Evolutionary conservation across 352 stramenopile species (phyloP).

Genomic region (Pythium sp.): DNA sequence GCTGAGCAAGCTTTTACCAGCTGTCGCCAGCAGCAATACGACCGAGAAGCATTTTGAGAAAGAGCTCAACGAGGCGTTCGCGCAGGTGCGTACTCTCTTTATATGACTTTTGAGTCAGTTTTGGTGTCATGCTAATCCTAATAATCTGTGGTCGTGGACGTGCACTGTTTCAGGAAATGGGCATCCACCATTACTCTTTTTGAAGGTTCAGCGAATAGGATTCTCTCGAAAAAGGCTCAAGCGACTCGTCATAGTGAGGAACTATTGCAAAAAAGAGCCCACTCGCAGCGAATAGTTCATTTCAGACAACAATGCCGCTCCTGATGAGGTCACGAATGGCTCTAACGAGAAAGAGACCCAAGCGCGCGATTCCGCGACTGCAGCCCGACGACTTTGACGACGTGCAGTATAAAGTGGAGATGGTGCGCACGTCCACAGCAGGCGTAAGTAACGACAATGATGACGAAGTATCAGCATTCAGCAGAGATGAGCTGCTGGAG

Average conservation of each 20-base stretch:
- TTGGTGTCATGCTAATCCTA: neutral
- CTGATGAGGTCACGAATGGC: neutral
- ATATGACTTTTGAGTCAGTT: neutral
- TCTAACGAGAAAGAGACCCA: conserved; percentile 5
- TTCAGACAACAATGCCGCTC: neutral
- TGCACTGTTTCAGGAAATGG: conserved; percentile 37
- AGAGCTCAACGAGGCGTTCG: conserved; percentile 65
- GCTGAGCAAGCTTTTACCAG: conserved; percentile 48
- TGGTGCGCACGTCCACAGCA: conserved; percentile 29
- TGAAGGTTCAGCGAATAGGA: conserved; percentile 13
- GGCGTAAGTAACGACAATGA: conserved; percentile 14
- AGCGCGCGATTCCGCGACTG: conserved; percentile 23
- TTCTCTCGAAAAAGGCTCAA: neutral
- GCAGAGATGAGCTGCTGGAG: conserved; percentile 32
- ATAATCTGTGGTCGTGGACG: too few species aligned
- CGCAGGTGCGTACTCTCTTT: conserved; percentile 24
- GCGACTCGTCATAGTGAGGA: neutral
- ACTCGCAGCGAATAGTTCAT: neutral
- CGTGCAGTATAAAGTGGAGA: conserved; percentile 61
- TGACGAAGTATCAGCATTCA: neutral
- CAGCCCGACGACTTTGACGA: conserved; percentile 64
- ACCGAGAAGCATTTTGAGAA: conserved; percentile 62
- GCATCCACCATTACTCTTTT: conserved; percentile 46
- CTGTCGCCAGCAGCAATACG: conserved; percentile 5
- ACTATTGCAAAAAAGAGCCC: conserved; percentile 2